phyloP scores from a whole-genome alignment of 2,329 filamentous ascomycete genomes.

The Fusarium poae region DNA sequence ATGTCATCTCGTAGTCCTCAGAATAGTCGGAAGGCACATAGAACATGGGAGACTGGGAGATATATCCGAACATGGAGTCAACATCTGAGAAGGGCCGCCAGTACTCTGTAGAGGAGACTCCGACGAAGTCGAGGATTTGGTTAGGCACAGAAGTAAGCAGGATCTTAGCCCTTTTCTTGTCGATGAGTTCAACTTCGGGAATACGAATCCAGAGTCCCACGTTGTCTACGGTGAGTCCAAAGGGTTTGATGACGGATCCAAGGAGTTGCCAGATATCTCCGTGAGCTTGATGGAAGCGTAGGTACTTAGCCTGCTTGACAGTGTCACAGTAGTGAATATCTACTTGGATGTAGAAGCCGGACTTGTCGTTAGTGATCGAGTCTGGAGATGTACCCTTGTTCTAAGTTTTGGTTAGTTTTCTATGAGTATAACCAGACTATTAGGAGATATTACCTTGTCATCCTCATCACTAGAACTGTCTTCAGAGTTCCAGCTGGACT shows the following conservation, averaged over 20 bases:
- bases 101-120: slow-evolving; percentile 60
- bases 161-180: slow-evolving; percentile 70
- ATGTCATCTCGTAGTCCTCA: slow-evolving; percentile 50
- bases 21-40: slow-evolving; percentile 53
- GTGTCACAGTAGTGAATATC: slow-evolving; percentile 71
- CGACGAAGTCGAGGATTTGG: slow-evolving; percentile 72
- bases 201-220: slow-evolving; percentile 74
- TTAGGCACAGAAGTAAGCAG: slow-evolving; percentile 70
- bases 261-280: slow-evolving; percentile 78
- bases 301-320: slow-evolving; percentile 67
- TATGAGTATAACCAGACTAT: too few relatives aligned
- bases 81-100: slow-evolving; percentile 70
- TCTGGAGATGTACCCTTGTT: not conserved
- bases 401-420: not conserved
- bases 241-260: slow-evolving; percentile 71
- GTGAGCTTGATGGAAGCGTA: slow-evolving; percentile 76
- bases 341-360: slow-evolving; percentile 69
- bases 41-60: slow-evolving; percentile 70
- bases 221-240: slow-evolving; percentile 76
- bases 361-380: not conserved
- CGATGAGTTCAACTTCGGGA: slow-evolving; percentile 72
- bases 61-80: slow-evolving; percentile 73
- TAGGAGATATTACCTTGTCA: slow-evolving; percentile 2
- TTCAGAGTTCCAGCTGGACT: not conserved
- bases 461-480: not conserved